phyloP scores from a whole-genome alignment of 805 yeast genomes.

The Kluyveromyces nonfermentans region DNA sequence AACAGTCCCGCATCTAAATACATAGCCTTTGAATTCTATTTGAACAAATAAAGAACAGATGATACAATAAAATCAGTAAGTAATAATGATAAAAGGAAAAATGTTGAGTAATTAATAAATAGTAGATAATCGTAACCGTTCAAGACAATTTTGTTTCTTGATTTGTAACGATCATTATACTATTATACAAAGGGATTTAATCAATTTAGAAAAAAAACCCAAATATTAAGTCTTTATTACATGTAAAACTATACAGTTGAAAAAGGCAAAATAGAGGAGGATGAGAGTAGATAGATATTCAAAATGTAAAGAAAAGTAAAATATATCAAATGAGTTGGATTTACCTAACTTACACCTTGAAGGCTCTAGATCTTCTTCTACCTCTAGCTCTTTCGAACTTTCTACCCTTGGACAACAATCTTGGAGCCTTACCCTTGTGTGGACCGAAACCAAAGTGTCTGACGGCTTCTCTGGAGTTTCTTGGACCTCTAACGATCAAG shows the following conservation, averaged over 20 bases:
- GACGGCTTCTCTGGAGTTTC: constrained; percentile 98
- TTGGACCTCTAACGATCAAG: constrained; percentile 95
- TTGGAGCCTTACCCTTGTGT: constrained; percentile 99
- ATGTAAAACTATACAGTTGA: not conserved
- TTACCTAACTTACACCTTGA: constrained; percentile 80
- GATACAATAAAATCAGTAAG: too few relatives aligned
- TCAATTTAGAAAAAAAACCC: constrained; percentile 1
- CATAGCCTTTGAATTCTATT: too few relatives aligned
- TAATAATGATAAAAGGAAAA: too few relatives aligned
- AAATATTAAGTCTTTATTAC: constrained; percentile 1
- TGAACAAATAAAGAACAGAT: too few relatives aligned
- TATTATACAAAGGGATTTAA: not conserved
- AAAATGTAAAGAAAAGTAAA: not conserved
- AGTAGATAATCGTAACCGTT: not conserved
- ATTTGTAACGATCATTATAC: not conserved
- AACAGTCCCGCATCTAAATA: too few relatives aligned
- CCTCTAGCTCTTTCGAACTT: constrained; percentile 99
- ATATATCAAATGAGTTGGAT: constrained; percentile 4
- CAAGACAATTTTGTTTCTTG: not conserved
- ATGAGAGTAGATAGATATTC: not conserved
- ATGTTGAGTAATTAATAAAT: too few relatives aligned
- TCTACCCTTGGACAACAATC: constrained; percentile 95
- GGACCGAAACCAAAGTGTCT: constrained; percentile 99
- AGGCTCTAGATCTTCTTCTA: constrained; percentile 98
- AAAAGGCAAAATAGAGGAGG: not conserved